These are phyloP conservation scores for Claviceps monticola DNA, from an alignment of 2,329 filamentous ascomycete species.

Conservation along the genomic window DNA sequence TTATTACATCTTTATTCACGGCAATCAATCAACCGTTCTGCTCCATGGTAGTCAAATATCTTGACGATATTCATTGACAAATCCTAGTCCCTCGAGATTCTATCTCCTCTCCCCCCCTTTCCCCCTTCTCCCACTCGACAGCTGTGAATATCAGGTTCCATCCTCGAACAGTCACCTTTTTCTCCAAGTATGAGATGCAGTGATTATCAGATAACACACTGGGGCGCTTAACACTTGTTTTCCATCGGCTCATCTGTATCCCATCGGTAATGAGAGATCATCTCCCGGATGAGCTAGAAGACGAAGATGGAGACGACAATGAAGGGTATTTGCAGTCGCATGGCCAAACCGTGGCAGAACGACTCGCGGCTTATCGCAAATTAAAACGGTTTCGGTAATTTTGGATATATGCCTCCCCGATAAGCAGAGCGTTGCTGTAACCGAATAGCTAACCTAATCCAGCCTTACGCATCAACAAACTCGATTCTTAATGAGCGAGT, in stretches of 20 bases:
- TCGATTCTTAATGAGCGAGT: constrained; percentile 95
- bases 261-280: not conserved
- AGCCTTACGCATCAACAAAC: constrained; percentile 94
- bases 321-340: constrained; percentile 19
- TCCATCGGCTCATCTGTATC: not conserved
- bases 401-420: not conserved
- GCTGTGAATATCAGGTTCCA: not conserved
- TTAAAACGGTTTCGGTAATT: constrained; percentile 69
- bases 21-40: not conserved
- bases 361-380: constrained; percentile 43
- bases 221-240: not conserved
- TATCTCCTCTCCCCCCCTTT: too few relatives aligned
- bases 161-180: not conserved
- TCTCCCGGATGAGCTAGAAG: constrained; percentile 34
- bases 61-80: not conserved
- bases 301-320: constrained; percentile 42
- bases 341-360: constrained; percentile 41
- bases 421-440: not conserved
- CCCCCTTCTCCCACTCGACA: not conserved
- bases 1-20: not conserved
- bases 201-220: not conserved
- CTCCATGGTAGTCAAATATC: not conserved
- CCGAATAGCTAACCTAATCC: constrained; percentile 18
- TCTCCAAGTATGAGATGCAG: not conserved
- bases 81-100: not conserved